phyloP scores from a whole-genome alignment of 441 rosid genomes.

The Corymbia calophylla region DNA sequence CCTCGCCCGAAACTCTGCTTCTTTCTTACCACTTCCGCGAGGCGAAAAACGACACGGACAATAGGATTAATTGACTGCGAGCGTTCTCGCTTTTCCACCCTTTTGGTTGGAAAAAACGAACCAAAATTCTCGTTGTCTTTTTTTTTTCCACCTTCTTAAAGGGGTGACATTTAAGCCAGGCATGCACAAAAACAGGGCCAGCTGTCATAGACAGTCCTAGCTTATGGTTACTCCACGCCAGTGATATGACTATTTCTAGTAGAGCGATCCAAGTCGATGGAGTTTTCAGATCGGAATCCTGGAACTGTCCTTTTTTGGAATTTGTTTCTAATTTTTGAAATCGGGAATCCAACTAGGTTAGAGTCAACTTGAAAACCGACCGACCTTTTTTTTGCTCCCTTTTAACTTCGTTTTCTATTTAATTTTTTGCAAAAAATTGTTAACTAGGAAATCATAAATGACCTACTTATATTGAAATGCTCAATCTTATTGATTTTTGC shows the following conservation, averaged over 20 bases:
- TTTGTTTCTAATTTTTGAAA: neutral
- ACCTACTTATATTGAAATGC: neutral
- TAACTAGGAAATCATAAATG: neutral
- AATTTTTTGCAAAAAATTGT: neutral
- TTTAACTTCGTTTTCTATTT: neutral
- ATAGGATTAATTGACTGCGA: neutral
- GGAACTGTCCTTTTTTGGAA: neutral
- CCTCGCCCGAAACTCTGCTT: neutral
- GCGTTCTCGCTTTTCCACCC: neutral
- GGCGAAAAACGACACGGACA: neutral
- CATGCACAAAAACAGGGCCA: neutral
- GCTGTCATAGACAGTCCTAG: neutral
- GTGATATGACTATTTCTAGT: neutral
- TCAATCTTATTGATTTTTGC: neutral
- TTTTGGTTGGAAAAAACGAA: neutral
- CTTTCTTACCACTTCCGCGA: neutral
- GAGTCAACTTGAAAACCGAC: fast-evolving
- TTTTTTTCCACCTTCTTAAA: neutral
- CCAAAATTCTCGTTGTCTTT: neutral
- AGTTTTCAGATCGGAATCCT: neutral
- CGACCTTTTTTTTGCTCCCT: neutral
- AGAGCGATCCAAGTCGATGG: neutral
- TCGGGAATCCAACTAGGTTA: neutral
- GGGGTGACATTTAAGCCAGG: neutral
- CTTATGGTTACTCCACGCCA: neutral